These are phyloP conservation scores for Aspergillus bertholletiae DNA, from an alignment of 495 filamentous ascomycete species.

Conservation along the genomic window DNA sequence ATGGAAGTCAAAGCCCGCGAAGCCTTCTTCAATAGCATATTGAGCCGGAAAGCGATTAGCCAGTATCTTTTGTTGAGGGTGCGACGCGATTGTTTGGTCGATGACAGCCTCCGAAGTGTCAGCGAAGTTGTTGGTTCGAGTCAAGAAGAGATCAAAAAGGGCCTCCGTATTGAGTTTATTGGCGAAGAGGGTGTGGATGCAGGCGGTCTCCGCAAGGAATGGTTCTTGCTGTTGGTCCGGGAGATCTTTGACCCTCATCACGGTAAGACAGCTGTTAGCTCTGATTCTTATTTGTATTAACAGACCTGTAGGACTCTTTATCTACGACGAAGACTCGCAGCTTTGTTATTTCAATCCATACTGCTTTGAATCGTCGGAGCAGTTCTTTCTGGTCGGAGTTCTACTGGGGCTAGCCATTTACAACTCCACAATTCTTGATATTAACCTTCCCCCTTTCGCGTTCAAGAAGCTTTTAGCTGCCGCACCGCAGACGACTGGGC, in stretches of 20 bases:
- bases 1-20: constrained; percentile 89
- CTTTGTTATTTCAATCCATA: constrained; percentile 95
- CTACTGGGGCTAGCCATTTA: constrained; percentile 90
- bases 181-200: constrained; percentile 93
- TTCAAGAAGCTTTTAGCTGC: constrained; percentile 84
- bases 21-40: constrained; percentile 86
- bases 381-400: constrained; percentile 89
- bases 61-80: constrained; percentile 80
- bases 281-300: constrained; percentile 8
- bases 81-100: constrained; percentile 83
- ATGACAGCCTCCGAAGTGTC: constrained; percentile 82
- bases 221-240: constrained; percentile 87
- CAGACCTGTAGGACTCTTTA: constrained; percentile 65
- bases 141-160: constrained; percentile 90
- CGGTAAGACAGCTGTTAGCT: constrained; percentile 50
- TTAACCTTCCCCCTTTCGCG: constrained; percentile 87
- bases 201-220: constrained; percentile 89
- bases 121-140: constrained; percentile 83
- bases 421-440: constrained; percentile 92
- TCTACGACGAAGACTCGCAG: constrained; percentile 91
- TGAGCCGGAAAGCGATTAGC: constrained; percentile 67
- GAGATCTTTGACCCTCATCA: constrained; percentile 92
- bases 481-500: constrained; percentile 52
- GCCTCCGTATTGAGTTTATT: constrained; percentile 77
- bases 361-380: constrained; percentile 89